phyloP scores from a whole-genome alignment of 2,329 filamentous ascomycete genomes.

The Microsporum ferrugineum region DNA sequence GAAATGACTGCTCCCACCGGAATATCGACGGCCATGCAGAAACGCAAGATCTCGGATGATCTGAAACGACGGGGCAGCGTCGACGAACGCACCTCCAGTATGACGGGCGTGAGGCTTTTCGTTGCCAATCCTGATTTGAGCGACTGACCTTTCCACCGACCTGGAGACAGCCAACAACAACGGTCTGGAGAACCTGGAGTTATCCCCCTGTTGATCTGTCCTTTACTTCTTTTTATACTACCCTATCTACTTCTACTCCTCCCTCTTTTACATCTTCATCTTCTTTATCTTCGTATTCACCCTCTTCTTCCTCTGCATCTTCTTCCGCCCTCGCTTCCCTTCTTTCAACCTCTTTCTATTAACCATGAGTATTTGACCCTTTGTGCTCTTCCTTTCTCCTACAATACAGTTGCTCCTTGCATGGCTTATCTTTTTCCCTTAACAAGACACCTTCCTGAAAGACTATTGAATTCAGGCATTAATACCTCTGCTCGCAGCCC shows the following conservation, averaged over 20 bases:
- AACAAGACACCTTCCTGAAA: background rate
- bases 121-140: constrained; percentile 40
- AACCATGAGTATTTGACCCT: background rate
- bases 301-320: background rate
- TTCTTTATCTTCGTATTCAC: too few species aligned
- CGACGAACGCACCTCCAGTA: constrained; percentile 38
- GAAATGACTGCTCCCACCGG: constrained; percentile 39
- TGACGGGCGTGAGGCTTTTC: constrained; percentile 37
- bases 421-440: background rate
- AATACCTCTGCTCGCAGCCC: background rate
- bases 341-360: background rate
- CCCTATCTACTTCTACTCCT: background rate
- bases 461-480: background rate
- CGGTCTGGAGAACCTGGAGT: background rate
- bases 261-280: background rate
- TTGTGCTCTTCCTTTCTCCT: background rate
- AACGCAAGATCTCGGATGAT: constrained; percentile 34
- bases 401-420: background rate
- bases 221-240: background rate
- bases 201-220: background rate
- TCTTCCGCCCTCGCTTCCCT: background rate
- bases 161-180: background rate
- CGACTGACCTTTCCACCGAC: constrained; percentile 18
- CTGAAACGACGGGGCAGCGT: constrained; percentile 38
- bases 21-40: constrained; percentile 28